phyloP scores from a whole-genome alignment of 768 basidiomycete genomes.

The Cubamyces sp. region DNA sequence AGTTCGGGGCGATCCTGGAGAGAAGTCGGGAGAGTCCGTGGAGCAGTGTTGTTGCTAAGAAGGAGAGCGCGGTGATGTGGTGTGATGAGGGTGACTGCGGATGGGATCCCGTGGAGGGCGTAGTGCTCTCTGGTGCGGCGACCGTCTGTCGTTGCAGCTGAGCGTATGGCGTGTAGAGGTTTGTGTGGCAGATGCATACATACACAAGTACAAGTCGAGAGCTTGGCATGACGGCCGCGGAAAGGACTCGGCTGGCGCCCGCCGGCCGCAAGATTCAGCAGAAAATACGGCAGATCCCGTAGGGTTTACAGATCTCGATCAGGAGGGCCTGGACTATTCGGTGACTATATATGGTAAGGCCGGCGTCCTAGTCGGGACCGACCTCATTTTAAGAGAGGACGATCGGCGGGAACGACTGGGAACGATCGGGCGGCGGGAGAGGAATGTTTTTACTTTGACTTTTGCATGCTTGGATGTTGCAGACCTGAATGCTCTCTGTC shows the following conservation, averaged over 20 bases:
- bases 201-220: too few relatives aligned
- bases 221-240: background rate
- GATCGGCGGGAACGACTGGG: constrained; percentile 14
- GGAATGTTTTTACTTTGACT: background rate
- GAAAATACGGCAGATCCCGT: constrained; percentile 1
- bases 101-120: too few relatives aligned
- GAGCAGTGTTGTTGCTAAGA: constrained; percentile 1
- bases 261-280: background rate
- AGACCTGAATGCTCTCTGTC: background rate
- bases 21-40: background rate
- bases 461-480: background rate
- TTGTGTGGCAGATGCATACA: background rate
- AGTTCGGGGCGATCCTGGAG: background rate
- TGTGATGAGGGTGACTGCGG: background rate
- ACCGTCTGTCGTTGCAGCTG: background rate
- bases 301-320: background rate
- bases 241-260: background rate
- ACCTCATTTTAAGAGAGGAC: background rate
- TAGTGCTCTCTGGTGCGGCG: too few relatives aligned
- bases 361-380: constrained; percentile 14
- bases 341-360: background rate
- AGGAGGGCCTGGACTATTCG: background rate
- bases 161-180: background rate
- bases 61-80: constrained; percentile 1
- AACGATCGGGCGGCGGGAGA: too few relatives aligned